Evolutionary conservation across 1,139 yeast species (phyloP).

Genomic region (Hanseniaspora gamundiae): DNA sequence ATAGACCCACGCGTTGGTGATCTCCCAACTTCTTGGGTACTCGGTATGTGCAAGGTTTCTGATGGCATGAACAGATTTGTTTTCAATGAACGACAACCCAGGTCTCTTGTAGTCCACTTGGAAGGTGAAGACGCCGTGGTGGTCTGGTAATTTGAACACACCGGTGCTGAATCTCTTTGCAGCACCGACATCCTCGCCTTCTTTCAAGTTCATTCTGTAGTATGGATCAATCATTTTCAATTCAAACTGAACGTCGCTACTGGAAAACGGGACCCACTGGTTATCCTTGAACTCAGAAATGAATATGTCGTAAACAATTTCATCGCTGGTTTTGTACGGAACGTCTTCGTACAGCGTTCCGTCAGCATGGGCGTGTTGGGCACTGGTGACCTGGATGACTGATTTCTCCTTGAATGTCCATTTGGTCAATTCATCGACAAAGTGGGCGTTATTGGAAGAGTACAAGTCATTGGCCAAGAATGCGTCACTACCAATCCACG

Average conservation of each 20-base stretch:
- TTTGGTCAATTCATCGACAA: slow-evolving; percentile 39
- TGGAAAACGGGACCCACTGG: slow-evolving; percentile 54
- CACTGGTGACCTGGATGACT: slow-evolving; percentile 45
- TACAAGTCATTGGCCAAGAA: slow-evolving; percentile 32
- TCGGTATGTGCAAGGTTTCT: slow-evolving; percentile 95
- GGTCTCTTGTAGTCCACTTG: slow-evolving; percentile 65
- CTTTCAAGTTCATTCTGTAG: slow-evolving; percentile 54
- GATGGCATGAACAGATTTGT: slow-evolving; percentile 63
- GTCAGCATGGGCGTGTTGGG: slow-evolving; percentile 35
- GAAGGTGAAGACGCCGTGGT: slow-evolving; percentile 93
- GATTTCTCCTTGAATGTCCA: slow-evolving; percentile 73
- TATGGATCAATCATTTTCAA: slow-evolving; percentile 92
- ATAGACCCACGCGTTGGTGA: slow-evolving; percentile 89
- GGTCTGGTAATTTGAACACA: slow-evolving; percentile 76
- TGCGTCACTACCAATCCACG: slow-evolving; percentile 65
- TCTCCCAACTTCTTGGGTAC: slow-evolving; percentile 86
- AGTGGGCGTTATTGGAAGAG: slow-evolving; percentile 19
- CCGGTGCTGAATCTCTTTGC: slow-evolving; percentile 36
- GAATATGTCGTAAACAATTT: slow-evolving; percentile 51
- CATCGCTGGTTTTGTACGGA: slow-evolving; percentile 62
- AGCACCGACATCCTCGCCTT: slow-evolving; percentile 11
- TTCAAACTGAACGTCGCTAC: slow-evolving; percentile 62
- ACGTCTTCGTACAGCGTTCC: slow-evolving; percentile 28
- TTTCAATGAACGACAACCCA: slow-evolving; percentile 61
- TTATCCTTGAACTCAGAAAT: slow-evolving; percentile 42